Percentiles rank a stretch among this genome's conserved stretches.
Conservation (phyloP, 2,329 filamentous ascomycete genomes). For the Tolypocladium ophioglossoides region DNA sequence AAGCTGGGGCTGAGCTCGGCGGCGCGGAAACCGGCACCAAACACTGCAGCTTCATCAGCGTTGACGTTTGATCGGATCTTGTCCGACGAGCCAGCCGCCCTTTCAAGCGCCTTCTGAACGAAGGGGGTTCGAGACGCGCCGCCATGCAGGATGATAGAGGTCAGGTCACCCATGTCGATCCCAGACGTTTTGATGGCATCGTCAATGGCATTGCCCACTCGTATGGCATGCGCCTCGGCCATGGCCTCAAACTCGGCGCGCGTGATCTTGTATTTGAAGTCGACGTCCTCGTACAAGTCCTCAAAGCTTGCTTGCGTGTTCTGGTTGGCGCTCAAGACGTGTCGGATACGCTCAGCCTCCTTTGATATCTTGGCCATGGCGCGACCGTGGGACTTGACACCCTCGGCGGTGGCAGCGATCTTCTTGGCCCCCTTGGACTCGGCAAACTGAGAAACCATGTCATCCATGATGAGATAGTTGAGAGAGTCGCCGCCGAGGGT, state of each 20-base stretch:
- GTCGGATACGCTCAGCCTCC: conserved; percentile 76
- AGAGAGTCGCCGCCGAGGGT: conserved; percentile 83
- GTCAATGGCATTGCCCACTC: conserved; percentile 59
- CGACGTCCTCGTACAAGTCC: conserved; percentile 80
- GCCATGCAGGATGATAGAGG: conserved; percentile 88
- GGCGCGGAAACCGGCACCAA: conserved; percentile 90
- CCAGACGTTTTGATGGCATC: conserved; percentile 65
- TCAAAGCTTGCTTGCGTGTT: conserved; percentile 76
- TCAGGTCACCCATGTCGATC: conserved; percentile 63
- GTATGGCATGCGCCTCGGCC: conserved; percentile 53
- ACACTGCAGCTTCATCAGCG: conserved; percentile 90
- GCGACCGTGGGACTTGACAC: conserved; percentile 66
- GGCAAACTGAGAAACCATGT: conserved; percentile 75
- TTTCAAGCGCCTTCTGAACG: conserved; percentile 81
- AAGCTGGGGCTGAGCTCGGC: conserved; percentile 90
- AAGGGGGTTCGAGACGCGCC: conserved; percentile 87
- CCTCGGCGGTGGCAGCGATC: conserved; percentile 47
- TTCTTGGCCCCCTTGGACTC: conserved; percentile 58
- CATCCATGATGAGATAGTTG: conserved; percentile 78
- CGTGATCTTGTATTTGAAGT: conserved; percentile 84
- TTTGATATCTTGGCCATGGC: conserved; percentile 86
- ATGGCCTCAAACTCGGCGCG: conserved; percentile 74
- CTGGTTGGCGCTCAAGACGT: conserved; percentile 86
- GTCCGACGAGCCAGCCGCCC: conserved; percentile 55
- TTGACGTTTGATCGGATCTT: conserved; percentile 94